Conservation (phyloP, 225 moss, liverwort and hornwort species). For the Marchantia paleacea region DNA sequence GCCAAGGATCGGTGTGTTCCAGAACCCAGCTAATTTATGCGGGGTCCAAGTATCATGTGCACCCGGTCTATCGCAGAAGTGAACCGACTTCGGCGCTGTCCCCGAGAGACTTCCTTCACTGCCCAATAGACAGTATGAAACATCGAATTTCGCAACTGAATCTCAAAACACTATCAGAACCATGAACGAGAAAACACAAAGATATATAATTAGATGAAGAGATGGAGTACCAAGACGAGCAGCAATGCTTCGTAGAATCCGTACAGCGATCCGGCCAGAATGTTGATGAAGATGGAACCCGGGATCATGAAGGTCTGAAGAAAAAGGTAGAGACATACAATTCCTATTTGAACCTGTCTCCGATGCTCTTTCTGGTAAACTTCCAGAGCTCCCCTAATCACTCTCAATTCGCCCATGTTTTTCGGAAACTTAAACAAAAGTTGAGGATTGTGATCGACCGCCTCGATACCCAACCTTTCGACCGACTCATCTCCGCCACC, state of each 20-base stretch:
- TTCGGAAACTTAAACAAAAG: conserved; percentile 47
- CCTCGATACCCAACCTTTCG: conserved; percentile 8
- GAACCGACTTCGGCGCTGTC: too few species aligned
- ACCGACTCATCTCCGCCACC: not conserved
- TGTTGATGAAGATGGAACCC: conserved; percentile 55
- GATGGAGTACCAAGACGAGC: conserved; percentile 45
- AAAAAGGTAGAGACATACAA: conserved; percentile 53
- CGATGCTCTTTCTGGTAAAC: conserved; percentile 54
- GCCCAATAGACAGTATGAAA: not conserved
- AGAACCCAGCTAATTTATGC: not conserved
- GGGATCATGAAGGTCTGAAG: conserved; percentile 63
- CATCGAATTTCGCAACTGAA: not conserved
- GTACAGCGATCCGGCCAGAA: conserved; percentile 56
- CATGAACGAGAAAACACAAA: not conserved
- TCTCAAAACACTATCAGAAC: not conserved
- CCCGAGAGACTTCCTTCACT: not conserved
- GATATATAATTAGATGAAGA: not conserved
- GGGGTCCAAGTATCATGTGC: not conserved
- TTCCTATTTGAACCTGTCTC: conserved; percentile 50
- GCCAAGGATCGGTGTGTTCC: not conserved
- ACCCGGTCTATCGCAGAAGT: not conserved
- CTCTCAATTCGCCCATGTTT: conserved; percentile 44
- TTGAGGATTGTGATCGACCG: conserved; percentile 26
- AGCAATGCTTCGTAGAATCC: conserved; percentile 54
- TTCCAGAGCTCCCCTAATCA: conserved; percentile 40